Conservation (phyloP, 2,329 filamentous ascomycete species). For the Colletotrichum costaricense region DNA sequence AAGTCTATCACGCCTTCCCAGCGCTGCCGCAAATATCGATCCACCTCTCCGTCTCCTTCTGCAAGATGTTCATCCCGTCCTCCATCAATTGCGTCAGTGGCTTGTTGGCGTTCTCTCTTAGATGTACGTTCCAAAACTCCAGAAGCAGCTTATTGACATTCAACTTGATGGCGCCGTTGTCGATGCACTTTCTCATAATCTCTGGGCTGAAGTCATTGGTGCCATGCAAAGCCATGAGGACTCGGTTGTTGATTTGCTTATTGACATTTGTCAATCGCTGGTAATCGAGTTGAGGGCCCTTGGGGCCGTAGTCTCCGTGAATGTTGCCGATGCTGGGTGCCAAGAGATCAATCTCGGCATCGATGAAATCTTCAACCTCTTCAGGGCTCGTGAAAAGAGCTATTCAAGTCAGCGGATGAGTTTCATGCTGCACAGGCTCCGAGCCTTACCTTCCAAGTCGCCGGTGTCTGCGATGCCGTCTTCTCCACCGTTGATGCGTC, state of each 20-base stretch:
- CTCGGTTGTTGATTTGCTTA: slow-evolving; percentile 18
- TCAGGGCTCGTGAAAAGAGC: slow-evolving; percentile 70
- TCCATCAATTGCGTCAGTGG: slow-evolving; percentile 41
- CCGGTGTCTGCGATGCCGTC: slow-evolving; percentile 75
- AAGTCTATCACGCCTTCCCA: slow-evolving; percentile 35
- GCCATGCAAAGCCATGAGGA: slow-evolving; percentile 39
- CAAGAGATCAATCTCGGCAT: slow-evolving; percentile 78
- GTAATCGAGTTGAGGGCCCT: slow-evolving; percentile 73
- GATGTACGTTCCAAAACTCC: slow-evolving; percentile 17
- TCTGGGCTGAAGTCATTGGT: slow-evolving; percentile 38
- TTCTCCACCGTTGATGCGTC: slow-evolving; percentile 72
- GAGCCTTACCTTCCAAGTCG: slow-evolving; percentile 52
- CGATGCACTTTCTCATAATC: slow-evolving; percentile 35
- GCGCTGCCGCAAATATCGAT: slow-evolving; percentile 41
- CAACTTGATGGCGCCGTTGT: slow-evolving; percentile 34
- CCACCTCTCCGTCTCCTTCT: slow-evolving; percentile 38
- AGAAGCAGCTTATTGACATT: slow-evolving; percentile 36
- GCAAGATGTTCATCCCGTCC: slow-evolving; percentile 38
- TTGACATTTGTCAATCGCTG: slow-evolving; percentile 57
- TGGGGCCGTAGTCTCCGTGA: slow-evolving; percentile 77
- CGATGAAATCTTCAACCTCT: slow-evolving; percentile 77
- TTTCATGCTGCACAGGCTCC: rapidly evolving
- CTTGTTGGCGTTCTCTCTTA: slow-evolving; percentile 36
- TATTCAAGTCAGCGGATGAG: not conserved
- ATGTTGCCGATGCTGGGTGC: slow-evolving; percentile 83